Conservation (phyloP, 2,329 filamentous ascomycete species). For the Exserohilum rostratum region DNA sequence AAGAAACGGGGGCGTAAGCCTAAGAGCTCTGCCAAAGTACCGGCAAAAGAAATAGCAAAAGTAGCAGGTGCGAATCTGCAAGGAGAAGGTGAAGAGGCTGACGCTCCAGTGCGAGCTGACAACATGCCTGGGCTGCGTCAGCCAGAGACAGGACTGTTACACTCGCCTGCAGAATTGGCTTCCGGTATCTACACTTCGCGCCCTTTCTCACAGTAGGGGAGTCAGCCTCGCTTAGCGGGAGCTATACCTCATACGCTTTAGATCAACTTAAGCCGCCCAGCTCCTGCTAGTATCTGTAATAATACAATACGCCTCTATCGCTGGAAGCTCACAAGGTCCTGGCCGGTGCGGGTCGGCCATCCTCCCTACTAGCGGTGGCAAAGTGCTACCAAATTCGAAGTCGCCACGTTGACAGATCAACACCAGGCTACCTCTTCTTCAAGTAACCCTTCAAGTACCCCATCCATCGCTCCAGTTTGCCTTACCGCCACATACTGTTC, state of each 20-base stretch:
- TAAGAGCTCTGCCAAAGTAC: neutral
- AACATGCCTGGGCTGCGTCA: neutral
- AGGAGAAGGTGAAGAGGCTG: neutral
- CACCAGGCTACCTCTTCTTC: too few species aligned
- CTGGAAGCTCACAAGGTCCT: too few species aligned
- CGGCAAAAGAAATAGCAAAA: neutral
- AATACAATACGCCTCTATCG: too few species aligned
- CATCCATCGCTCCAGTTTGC: too few species aligned
- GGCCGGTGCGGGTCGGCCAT: too few species aligned
- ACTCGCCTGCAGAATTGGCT: slow-evolving; percentile 1
- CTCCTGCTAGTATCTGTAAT: neutral
- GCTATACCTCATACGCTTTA: slow-evolving; percentile 2
- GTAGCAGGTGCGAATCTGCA: neutral
- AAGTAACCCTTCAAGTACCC: too few species aligned
- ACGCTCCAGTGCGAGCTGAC: neutral
- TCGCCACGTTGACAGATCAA: too few species aligned
- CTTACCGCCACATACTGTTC: too few species aligned
- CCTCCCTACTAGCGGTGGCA: too few species aligned
- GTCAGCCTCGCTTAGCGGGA: neutral
- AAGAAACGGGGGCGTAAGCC: neutral
- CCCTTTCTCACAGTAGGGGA: neutral
- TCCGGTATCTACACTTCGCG: neutral
- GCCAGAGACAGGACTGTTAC: neutral
- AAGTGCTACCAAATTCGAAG: too few species aligned
- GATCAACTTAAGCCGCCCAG: neutral